Evolutionary conservation across 2,329 filamentous ascomycete genomes (phyloP).

Genomic region (Xylariales sp.): DNA sequence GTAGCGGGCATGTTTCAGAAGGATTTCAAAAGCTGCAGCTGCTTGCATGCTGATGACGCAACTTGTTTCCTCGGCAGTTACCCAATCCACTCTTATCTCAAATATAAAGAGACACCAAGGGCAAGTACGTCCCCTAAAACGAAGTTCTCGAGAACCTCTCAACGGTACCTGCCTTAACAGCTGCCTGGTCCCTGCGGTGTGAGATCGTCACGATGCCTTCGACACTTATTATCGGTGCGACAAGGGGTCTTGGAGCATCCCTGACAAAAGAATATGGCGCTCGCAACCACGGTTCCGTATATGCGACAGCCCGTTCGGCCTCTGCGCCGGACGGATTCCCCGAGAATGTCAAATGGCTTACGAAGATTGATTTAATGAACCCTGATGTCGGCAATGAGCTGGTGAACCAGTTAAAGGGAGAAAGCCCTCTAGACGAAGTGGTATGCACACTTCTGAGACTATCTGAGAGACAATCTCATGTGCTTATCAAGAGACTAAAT

Average conservation of each 20-base stretch:
- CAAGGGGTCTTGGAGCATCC: slow-evolving; percentile 61
- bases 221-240: slow-evolving; percentile 63
- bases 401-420: slow-evolving; percentile 34
- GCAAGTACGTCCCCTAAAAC: not conserved
- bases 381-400: slow-evolving; percentile 43
- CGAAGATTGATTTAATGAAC: slow-evolving; percentile 50
- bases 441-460: slow-evolving; percentile 24
- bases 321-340: slow-evolving; percentile 36
- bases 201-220: slow-evolving; percentile 30
- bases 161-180: not conserved
- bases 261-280: slow-evolving; percentile 55
- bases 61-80: too few species aligned
- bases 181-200: not conserved
- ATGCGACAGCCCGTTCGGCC: slow-evolving; percentile 53
- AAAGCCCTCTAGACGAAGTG: slow-evolving; percentile 37
- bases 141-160: not conserved
- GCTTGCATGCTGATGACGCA: too few species aligned
- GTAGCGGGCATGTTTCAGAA: too few species aligned
- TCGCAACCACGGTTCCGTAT: slow-evolving; percentile 43
- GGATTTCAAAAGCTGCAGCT: too few species aligned
- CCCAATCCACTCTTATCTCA: too few species aligned
- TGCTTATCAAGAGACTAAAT: not conserved
- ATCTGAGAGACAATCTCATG: not conserved
- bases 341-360: slow-evolving; percentile 50
- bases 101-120: too few species aligned